Percentiles rank a stretch among this genome's conserved stretches.
phyloP scores from a whole-genome alignment of 371 early-diverging fungal species.

The Cokeromyces recurvatus region DNA sequence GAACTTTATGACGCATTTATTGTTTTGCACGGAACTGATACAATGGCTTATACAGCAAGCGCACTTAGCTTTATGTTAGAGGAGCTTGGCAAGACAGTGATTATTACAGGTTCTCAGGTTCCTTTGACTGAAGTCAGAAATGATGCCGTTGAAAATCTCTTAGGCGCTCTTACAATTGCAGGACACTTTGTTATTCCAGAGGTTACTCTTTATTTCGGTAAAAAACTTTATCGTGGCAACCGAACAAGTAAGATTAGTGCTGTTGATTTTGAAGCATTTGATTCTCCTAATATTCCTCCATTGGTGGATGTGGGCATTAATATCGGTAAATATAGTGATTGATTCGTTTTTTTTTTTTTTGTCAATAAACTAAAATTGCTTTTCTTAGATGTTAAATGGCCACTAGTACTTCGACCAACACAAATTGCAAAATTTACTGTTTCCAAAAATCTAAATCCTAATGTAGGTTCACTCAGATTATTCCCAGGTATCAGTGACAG shows the following conservation, averaged over 20 bases:
- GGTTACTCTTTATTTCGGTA: conserved; percentile 90
- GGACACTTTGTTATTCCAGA: conserved; percentile 98
- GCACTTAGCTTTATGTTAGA: conserved; percentile 96
- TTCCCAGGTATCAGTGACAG: conserved; percentile 93
- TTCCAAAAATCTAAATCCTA: conserved; percentile 77
- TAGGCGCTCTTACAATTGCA: conserved; percentile 87
- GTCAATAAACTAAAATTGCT: too few species aligned
- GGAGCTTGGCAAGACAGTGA: conserved; percentile 93
- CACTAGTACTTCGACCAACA: conserved; percentile 81
- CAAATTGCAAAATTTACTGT: conserved; percentile 80
- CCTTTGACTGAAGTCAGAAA: conserved; percentile 96
- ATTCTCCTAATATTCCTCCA: conserved; percentile 89
- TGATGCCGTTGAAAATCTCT: conserved; percentile 94
- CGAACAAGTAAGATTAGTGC: conserved; percentile 91
- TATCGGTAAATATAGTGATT: conserved; percentile 57
- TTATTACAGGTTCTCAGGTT: conserved; percentile 94
- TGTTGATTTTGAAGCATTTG: conserved; percentile 94
- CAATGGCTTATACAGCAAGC: conserved; percentile 92
- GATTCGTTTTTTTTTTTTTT: background rate
- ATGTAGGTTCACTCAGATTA: conserved; percentile 86
- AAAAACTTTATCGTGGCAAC: conserved; percentile 95
- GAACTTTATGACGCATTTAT: conserved; percentile 90
- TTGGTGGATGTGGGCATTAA: conserved; percentile 92
- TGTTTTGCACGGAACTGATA: conserved; percentile 92
- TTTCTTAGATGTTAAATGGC: conserved; percentile 84